phyloP scores from a whole-genome alignment of 768 basidiomycete species.

The Russula vinacea region DNA sequence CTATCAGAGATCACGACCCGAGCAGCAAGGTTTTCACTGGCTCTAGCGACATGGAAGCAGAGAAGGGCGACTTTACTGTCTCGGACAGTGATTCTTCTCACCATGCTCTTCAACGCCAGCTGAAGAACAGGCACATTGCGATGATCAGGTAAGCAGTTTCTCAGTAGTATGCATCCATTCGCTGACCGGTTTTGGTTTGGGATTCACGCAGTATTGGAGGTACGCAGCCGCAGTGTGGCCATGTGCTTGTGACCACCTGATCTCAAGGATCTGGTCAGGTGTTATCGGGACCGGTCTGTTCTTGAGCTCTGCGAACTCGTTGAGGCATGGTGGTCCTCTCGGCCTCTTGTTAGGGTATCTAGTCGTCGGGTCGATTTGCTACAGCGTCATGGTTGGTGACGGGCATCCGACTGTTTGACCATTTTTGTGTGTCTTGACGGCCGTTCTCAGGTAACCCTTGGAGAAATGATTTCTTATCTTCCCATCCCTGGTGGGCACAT shows the following conservation, averaged over 20 bases:
- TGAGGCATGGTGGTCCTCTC: conserved; percentile 61
- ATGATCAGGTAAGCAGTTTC: conserved; percentile 60
- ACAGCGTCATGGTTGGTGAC: conserved; percentile 60
- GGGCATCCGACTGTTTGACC: too few species aligned
- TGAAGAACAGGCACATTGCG: conserved; percentile 67
- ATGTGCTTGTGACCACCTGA: background rate
- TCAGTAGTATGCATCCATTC: background rate
- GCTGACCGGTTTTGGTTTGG: conserved; percentile 13
- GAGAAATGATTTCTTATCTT: conserved; percentile 75
- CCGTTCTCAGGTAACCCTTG: conserved; percentile 53
- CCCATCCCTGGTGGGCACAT: conserved; percentile 81
- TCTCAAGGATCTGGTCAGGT: conserved; percentile 15
- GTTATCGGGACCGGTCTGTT: conserved; percentile 44
- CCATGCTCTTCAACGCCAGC: conserved; percentile 33
- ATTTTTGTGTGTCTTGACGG: background rate
- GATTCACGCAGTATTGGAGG: conserved; percentile 37
- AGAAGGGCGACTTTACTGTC: conserved; percentile 2
- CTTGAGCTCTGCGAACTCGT: conserved; percentile 48
- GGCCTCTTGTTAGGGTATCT: conserved; percentile 73
- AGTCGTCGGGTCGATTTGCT: conserved; percentile 63
- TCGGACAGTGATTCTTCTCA: background rate
- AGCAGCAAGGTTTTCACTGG: background rate
- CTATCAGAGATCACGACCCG: background rate
- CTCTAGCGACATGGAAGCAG: background rate
- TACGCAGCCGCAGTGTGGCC: conserved; percentile 2